A percentile compares a stretch with the other conserved stretches of the same genome.
phyloP scores from a whole-genome alignment of 495 filamentous ascomycete species.

The Penicillium flavigenum region DNA sequence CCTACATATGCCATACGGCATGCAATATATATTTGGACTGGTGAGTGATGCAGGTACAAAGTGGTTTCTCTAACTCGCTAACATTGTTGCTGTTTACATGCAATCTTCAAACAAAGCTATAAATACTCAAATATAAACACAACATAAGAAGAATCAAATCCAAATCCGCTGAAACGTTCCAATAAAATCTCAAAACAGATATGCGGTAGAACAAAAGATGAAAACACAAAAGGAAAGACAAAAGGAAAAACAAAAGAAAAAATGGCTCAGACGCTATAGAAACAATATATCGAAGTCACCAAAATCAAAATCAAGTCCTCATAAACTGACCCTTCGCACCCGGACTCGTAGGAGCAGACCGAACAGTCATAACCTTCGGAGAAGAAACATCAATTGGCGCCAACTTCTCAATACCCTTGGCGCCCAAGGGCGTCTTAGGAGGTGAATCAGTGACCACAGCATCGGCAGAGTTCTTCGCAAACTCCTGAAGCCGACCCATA shows the following conservation, averaged over 20 bases:
- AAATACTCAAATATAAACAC: slow-evolving; percentile 1
- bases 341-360: slow-evolving; percentile 27
- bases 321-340: slow-evolving; percentile 14
- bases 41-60: not conserved
- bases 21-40: not conserved
- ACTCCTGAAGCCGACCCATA: slow-evolving; percentile 49
- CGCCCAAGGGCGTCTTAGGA: slow-evolving; percentile 13
- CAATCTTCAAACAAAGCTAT: slow-evolving; percentile 5
- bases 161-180: slow-evolving; percentile 5
- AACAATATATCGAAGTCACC: not conserved
- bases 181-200: not conserved
- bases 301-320: slow-evolving; percentile 5
- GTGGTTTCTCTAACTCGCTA: not conserved
- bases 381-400: slow-evolving; percentile 1
- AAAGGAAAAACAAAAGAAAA: slow-evolving; percentile 3
- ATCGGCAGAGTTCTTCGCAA: slow-evolving; percentile 42
- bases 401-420: slow-evolving; percentile 12
- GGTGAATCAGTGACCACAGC: slow-evolving; percentile 22
- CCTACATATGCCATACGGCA: not conserved
- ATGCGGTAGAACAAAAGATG: not conserved
- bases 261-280: slow-evolving; percentile 1
- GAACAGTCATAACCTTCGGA: slow-evolving; percentile 15
- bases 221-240: slow-evolving; percentile 1
- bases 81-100: slow-evolving; percentile 1
- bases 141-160: not conserved